Base-by-base conservation (phyloP, 2,329 filamentous ascomycete genomes). In the Aureobasidium subglaciale region DNA sequence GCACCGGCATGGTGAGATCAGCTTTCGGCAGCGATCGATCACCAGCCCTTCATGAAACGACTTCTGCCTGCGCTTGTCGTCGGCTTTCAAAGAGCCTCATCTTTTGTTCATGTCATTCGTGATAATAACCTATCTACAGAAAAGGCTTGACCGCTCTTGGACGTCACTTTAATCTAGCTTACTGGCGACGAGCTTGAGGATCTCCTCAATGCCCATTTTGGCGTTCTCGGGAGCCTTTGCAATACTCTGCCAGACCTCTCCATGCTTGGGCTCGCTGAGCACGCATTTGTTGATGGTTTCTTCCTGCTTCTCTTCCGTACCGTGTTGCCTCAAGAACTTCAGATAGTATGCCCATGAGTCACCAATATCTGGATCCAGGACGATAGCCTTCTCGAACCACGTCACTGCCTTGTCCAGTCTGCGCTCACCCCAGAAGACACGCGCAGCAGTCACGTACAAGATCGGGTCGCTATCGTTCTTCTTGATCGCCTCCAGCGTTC, bases 261-360 rank as follows among this genome's bases (percentile, higher is more conserved):
- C 93, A 70, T 99, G 90, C 64, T 85, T 84, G 3, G 95, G 95
- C 70, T 97, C 93, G 56, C 85, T 91, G 46, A 86, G 74, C 29
- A 87, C 78, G 63, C 88, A 91, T 74, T 95, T 96, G 56, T 77
- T 78, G 5, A 96, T 70, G 29, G 96, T 86, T 67, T 97, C 93
- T 27, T 78, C 81, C 65, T 87, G 80, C 84, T 97, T 99, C 76
- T 96, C 92, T 67, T 90, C 86, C 5, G 90, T 96, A 9, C 93
- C 95, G 73, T 99, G 91, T 76, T 96, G 89, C 62, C 84, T 69
- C 61, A 97, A 68, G 70, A 97, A 99, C 70, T 92, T 91, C 71
- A 90, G 93, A 71, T 96, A 99, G 92, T 92, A 99, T 18, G 90
- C 92, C 95, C 95, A 99, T 10, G 85, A 88, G 74, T 99, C 95